Percentiles rank a stretch among this genome's conserved stretches.
Evolutionary conservation across 306 rosid species (phyloP).

Genomic region (Purshia tridentata): DNA sequence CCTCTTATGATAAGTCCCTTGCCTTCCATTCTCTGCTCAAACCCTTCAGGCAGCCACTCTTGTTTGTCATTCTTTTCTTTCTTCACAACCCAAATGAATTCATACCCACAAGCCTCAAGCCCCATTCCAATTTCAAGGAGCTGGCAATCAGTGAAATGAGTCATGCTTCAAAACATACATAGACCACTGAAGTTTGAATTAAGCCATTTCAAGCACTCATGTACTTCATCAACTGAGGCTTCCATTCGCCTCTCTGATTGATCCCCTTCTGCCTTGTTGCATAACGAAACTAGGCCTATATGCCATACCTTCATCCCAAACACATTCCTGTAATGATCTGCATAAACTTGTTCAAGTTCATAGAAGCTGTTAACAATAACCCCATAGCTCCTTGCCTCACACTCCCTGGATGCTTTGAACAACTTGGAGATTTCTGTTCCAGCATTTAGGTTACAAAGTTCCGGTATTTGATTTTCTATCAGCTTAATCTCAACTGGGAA

Average conservation of each 20-base stretch:
- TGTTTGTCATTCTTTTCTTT: slow-evolving; percentile 15
- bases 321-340: slow-evolving; percentile 26
- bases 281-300: slow-evolving; percentile 51
- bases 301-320: slow-evolving; percentile 40
- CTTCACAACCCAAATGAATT: slow-evolving; percentile 44
- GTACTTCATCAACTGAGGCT: slow-evolving; percentile 30
- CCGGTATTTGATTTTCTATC: background rate
- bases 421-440: background rate
- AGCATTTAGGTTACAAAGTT: background rate
- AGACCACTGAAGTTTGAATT: slow-evolving; percentile 35
- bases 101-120: slow-evolving; percentile 28
- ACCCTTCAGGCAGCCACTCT: slow-evolving; percentile 36
- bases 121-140: slow-evolving; percentile 35
- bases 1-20: slow-evolving; percentile 36
- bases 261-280: slow-evolving; percentile 31
- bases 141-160: slow-evolving; percentile 20
- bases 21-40: slow-evolving; percentile 33
- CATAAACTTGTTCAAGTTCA: slow-evolving; percentile 30
- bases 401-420: background rate
- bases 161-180: slow-evolving; percentile 31
- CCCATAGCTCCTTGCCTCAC: slow-evolving; percentile 20
- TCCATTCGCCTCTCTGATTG: slow-evolving; percentile 39
- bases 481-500: background rate
- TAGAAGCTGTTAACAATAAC: slow-evolving; percentile 33
- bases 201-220: slow-evolving; percentile 33